phyloP scores from a whole-genome alignment of 2,329 filamentous ascomycete species.

The Fusarium denticulatum region DNA sequence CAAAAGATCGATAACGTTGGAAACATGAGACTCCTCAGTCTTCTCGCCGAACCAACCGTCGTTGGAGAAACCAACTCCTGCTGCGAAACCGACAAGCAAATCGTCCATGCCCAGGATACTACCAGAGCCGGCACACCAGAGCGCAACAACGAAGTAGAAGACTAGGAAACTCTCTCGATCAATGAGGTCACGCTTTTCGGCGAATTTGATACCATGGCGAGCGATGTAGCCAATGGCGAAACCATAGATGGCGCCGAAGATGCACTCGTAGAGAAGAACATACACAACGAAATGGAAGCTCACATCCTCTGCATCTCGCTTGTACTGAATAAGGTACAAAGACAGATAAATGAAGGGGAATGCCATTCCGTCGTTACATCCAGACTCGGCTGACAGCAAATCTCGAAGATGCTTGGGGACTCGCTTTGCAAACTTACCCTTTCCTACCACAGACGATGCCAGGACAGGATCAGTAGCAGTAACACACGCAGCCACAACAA shows the following conservation, averaged over 20 bases:
- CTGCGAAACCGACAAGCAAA: constrained; percentile 91
- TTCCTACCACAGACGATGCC: constrained; percentile 96
- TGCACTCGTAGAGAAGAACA: constrained; percentile 93
- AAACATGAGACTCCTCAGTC: constrained; percentile 97
- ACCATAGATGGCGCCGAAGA: constrained; percentile 90
- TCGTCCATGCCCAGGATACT: constrained; percentile 93
- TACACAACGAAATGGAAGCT: constrained; percentile 88
- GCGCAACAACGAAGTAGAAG: constrained; percentile 96
- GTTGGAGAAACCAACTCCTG: constrained; percentile 98
- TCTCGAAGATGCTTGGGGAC: constrained; percentile 98
- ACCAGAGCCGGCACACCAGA: constrained; percentile 95
- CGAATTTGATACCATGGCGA: constrained; percentile 87
- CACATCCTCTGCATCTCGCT: constrained; percentile 73
- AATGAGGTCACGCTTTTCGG: constrained; percentile 85
- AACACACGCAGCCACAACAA: constrained; percentile 89
- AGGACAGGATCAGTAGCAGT: constrained; percentile 97
- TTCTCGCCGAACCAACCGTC: constrained; percentile 99
- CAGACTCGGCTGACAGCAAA: constrained; percentile 92
- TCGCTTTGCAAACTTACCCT: constrained; percentile 97
- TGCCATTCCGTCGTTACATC: constrained; percentile 99
- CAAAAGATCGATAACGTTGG: constrained; percentile 97
- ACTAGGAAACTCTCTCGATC: constrained; percentile 97
- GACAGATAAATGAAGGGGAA: constrained; percentile 97
- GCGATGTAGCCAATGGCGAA: constrained; percentile 89
- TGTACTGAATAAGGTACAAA: constrained; percentile 87